Evolutionary conservation across 352 stramenopile genomes (phyloP).

Genomic region (Thraustotheca clavata): DNA sequence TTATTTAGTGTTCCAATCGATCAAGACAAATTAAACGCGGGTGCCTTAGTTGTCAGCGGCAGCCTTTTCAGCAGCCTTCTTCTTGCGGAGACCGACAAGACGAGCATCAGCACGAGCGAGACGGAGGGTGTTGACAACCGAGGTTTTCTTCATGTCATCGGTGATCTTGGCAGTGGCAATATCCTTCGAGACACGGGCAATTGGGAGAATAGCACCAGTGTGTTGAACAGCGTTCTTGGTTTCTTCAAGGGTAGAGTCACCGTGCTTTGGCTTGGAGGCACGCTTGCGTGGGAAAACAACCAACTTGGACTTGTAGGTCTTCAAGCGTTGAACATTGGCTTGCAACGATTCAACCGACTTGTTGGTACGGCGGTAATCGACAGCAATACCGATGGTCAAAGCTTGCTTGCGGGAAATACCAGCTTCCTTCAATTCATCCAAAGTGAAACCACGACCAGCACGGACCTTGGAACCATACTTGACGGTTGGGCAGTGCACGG

Average conservation of each 20-base stretch:
- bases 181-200: slow-evolving; percentile 66
- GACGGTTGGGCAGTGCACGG: slow-evolving; percentile 97
- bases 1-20: slow-evolving; percentile 25
- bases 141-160: slow-evolving; percentile 79
- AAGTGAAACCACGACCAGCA: slow-evolving; percentile 97
- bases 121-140: slow-evolving; percentile 75
- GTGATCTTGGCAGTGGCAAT: slow-evolving; percentile 74
- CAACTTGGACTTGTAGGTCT: slow-evolving; percentile 98
- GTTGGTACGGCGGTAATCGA: slow-evolving; percentile 98
- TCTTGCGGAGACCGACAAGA: slow-evolving; percentile 84
- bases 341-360: slow-evolving; percentile 94
- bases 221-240: slow-evolving; percentile 90
- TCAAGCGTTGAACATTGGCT: slow-evolving; percentile 97
- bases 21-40: slow-evolving; percentile 10
- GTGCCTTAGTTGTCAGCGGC: slow-evolving; percentile 57
- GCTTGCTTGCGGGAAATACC: slow-evolving; percentile 94
- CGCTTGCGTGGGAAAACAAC: slow-evolving; percentile 98
- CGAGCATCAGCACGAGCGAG: slow-evolving; percentile 77
- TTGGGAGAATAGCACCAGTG: slow-evolving; percentile 66
- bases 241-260: slow-evolving; percentile 87
- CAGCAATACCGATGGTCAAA: slow-evolving; percentile 96
- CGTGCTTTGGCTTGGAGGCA: slow-evolving; percentile 92
- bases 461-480: slow-evolving; percentile 98
- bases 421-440: slow-evolving; percentile 98
- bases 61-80: slow-evolving; percentile 84